Base-by-base conservation (phyloP, 2,329 filamentous ascomycete genomes). In the Monilinia vaccinii-corymbosi region DNA sequence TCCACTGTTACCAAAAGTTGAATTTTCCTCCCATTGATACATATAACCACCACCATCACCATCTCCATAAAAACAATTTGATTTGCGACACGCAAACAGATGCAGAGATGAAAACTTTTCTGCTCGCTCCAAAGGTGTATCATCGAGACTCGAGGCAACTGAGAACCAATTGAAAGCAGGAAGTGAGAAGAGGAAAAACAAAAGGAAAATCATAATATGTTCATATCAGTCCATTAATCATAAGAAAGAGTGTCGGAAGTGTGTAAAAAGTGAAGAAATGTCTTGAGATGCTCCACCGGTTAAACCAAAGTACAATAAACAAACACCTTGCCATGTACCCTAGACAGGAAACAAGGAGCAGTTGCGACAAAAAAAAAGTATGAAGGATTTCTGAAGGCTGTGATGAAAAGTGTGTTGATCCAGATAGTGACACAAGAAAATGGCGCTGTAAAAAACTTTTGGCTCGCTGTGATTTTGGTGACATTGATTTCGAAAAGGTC, bases 111-210 rank as follows among this genome's bases (percentile, higher is more conserved):
- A 10, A 32, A 48, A 48, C 46, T 32, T 31, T 31, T 48, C 28
- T 44, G 28, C 51, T 53, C 51, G 51, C 51, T 53, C 25, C n/a
- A 53, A 44, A 23, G 51, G 51, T 31, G 51, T 53, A 53, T 53
- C 51, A 31, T 44, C n/a, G 38, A 53, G 31, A 53, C n/a, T 53
- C 14, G 38, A 53, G 51, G 38, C 28, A 18, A 53, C 13, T 23
- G 25, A 23, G n/a, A 44, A 53, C 28, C 51, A 53, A 42, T 53
- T 34, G 38, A 53, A 53, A 44, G 38, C 25, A 23, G 38, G 10
- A 44, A 53, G 25, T 31, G 25, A 13, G 32, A 53, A 32, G 18
- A 42, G 42, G 32, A 16, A 42, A 23, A 9, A 53, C 44, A 23
- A 3, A 9, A 53, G 38, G 38, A 53, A 44, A 53, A 53, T 53